Percentiles rank a stretch among this genome's conserved stretches.
Evolutionary conservation across 2,329 filamentous ascomycete genomes (phyloP).

Genomic region (Pseudocercospora macadamiae): DNA sequence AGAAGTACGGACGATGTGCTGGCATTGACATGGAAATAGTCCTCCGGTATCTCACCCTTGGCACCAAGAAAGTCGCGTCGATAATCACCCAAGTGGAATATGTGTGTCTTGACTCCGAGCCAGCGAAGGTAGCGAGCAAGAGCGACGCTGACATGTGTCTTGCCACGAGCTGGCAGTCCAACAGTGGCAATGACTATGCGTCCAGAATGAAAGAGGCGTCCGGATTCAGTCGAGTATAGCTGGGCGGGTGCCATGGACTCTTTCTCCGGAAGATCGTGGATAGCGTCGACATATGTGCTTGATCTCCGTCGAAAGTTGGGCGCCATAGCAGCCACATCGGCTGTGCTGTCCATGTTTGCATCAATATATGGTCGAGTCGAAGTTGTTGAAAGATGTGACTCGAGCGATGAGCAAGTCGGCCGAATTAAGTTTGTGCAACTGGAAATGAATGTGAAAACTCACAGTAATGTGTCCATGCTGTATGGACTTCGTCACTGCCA

Average conservation of each 20-base stretch:
- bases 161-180: slow-evolving; percentile 89
- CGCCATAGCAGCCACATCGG: slow-evolving; percentile 88
- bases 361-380: slow-evolving; percentile 11
- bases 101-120: slow-evolving; percentile 96
- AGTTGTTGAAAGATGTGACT: neutral
- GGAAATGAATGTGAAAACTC: slow-evolving; percentile 10
- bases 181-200: slow-evolving; percentile 97
- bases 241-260: slow-evolving; percentile 88
- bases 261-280: slow-evolving; percentile 88
- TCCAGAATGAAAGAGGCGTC: slow-evolving; percentile 93
- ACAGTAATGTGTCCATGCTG: slow-evolving; percentile 31
- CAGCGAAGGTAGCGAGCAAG: slow-evolving; percentile 92
- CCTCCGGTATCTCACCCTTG: slow-evolving; percentile 83
- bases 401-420: neutral
- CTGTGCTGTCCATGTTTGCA: slow-evolving; percentile 55
- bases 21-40: slow-evolving; percentile 97
- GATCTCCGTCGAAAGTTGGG: slow-evolving; percentile 89
- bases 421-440: neutral
- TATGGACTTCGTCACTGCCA: neutral
- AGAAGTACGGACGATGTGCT: slow-evolving; percentile 90
- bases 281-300: slow-evolving; percentile 95
- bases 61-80: slow-evolving; percentile 85
- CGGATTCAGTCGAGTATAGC: slow-evolving; percentile 97
- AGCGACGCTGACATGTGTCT: slow-evolving; percentile 97
- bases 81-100: slow-evolving; percentile 97